Conservation (phyloP, 345 rosid genomes). For the Ceriops tagal region DNA sequence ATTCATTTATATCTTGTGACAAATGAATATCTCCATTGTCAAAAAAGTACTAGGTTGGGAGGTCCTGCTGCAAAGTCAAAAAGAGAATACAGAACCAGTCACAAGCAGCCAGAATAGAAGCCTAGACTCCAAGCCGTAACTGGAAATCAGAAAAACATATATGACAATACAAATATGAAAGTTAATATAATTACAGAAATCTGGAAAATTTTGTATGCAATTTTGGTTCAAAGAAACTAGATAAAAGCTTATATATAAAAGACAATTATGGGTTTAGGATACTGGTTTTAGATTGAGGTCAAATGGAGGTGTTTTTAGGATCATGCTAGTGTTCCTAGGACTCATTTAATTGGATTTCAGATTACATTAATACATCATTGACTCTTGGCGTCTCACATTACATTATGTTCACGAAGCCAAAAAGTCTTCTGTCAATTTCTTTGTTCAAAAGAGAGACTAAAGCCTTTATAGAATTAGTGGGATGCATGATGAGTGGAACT, state of each 20-base stretch:
- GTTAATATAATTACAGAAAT: background rate
- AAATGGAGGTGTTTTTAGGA: background rate
- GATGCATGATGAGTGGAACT: too few relatives aligned
- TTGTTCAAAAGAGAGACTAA: background rate
- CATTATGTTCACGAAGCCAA: background rate
- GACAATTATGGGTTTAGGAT: background rate
- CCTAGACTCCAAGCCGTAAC: too few relatives aligned
- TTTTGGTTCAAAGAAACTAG: background rate
- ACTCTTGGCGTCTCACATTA: background rate
- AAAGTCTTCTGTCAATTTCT: background rate
- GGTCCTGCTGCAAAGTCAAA: background rate
- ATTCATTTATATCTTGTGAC: background rate
- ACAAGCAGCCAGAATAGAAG: background rate
- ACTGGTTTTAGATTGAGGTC: background rate
- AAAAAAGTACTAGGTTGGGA: background rate
- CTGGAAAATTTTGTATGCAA: background rate
- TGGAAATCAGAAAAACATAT: background rate
- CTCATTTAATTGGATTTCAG: background rate
- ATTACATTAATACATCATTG: background rate
- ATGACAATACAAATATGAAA: background rate
- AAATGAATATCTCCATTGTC: background rate
- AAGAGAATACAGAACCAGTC: background rate
- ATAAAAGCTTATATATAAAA: background rate
- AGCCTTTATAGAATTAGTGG: too few relatives aligned
- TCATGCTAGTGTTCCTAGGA: background rate